A percentile compares a stretch with the other conserved stretches of the same genome.
These are phyloP conservation scores for Pseudohalonectria lignicola DNA, from an alignment of 2,329 filamentous ascomycete genomes.

Conservation along the genomic window DNA sequence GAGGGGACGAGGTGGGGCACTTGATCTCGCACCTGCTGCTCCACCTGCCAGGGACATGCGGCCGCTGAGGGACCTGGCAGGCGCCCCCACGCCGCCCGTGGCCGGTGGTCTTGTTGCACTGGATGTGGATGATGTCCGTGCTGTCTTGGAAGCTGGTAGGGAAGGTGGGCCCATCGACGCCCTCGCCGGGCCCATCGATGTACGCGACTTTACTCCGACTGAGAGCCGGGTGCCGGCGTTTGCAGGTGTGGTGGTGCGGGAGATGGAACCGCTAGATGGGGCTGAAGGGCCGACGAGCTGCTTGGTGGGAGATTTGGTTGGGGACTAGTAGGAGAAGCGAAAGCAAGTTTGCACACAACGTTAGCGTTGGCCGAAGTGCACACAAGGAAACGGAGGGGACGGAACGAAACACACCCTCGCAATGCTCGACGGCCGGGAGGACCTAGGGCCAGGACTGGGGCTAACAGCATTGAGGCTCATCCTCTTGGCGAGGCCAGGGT, in stretches of 20 bases:
- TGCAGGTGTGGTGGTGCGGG: conserved; percentile 55
- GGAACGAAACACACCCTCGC: conserved; percentile 44
- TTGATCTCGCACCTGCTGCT: conserved; percentile 8
- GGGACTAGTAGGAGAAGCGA: too few species aligned
- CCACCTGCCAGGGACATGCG: conserved; percentile 27
- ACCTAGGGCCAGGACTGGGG: conserved; percentile 56
- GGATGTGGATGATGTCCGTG: conserved; percentile 31
- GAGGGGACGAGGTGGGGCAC: neutral
- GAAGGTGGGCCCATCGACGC: conserved; percentile 60
- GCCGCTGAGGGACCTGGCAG: conserved; percentile 26
- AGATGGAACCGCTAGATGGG: conserved; percentile 43
- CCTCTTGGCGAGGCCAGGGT: conserved; percentile 46
- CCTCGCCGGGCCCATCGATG: conserved; percentile 40
- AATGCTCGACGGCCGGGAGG: conserved; percentile 43
- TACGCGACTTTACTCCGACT: conserved; percentile 37
- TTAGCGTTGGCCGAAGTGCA: too few species aligned
- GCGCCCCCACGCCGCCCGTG: conserved; percentile 11
- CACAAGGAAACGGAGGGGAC: too few species aligned
- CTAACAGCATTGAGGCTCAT: conserved; percentile 63
- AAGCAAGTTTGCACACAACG: too few species aligned
- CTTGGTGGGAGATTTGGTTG: conserved; percentile 72
- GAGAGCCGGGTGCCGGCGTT: conserved; percentile 35
- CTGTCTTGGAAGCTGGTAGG: conserved; percentile 29
- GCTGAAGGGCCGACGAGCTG: conserved; percentile 49
- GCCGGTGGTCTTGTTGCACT: conserved; percentile 19